These are phyloP conservation scores for Sideroxylon spinosum DNA, from an alignment of 179 eudicot genomes.

Conservation along the genomic window DNA sequence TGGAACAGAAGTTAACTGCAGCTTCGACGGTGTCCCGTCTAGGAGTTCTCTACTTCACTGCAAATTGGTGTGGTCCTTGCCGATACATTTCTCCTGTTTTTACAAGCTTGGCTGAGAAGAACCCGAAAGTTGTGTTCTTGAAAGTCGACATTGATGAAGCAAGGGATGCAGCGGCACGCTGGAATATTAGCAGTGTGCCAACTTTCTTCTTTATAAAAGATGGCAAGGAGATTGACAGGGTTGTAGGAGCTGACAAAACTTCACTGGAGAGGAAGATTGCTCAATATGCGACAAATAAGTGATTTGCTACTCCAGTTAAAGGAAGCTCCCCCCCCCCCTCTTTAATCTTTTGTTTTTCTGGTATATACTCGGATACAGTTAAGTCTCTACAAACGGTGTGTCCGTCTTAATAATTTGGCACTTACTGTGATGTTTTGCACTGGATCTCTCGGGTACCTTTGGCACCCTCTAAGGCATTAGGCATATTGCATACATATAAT, in stretches of 20 bases:
- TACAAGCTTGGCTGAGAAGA: constrained; percentile 43
- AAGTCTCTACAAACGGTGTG: too few species aligned
- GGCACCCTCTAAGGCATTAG: too few species aligned
- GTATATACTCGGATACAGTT: neutral
- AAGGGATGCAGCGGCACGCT: constrained; percentile 46
- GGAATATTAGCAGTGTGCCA: constrained; percentile 59
- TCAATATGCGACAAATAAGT: constrained; percentile 25
- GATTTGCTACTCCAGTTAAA: too few species aligned
- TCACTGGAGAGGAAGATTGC: constrained; percentile 51
- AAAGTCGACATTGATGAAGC: constrained; percentile 63
- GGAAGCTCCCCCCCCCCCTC: too few species aligned
- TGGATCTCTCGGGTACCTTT: too few species aligned
- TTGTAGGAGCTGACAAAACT: constrained; percentile 54
- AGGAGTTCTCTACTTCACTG: constrained; percentile 57
- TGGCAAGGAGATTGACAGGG: constrained; percentile 50
- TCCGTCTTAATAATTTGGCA: neutral
- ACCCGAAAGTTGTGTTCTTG: constrained; percentile 45
- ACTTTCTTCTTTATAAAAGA: constrained; percentile 54
- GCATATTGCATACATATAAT: too few species aligned
- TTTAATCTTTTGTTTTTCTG: neutral
- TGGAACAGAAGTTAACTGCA: constrained; percentile 40
- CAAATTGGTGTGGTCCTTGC: constrained; percentile 83
- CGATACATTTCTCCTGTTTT: constrained; percentile 49
- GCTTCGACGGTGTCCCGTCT: constrained; percentile 45
- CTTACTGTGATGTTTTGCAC: neutral